Conservation (phyloP, 805 yeast species). For the Tetrapisispora iriomotensis region DNA sequence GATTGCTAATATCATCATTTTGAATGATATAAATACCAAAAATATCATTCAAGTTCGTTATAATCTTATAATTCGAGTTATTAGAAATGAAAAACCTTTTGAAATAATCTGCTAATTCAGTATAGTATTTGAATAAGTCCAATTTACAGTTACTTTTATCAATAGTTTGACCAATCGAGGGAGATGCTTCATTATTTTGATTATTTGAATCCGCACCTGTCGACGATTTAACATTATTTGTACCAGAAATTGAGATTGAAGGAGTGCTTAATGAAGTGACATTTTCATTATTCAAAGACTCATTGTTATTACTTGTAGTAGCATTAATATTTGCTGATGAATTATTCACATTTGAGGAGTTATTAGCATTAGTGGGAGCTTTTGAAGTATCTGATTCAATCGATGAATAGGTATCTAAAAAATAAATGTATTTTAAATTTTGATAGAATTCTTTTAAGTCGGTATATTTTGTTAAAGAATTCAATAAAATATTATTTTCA, state of each 20-base stretch:
- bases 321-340: not conserved
- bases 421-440: conserved; percentile 24
- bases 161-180: not conserved
- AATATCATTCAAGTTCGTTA: conserved; percentile 20
- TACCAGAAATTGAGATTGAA: not conserved
- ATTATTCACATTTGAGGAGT: conserved; percentile 8
- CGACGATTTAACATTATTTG: conserved; percentile 1
- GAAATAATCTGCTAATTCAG: conserved; percentile 20
- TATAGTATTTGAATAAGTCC: conserved; percentile 28
- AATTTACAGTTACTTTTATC: conserved; percentile 12
- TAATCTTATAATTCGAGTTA: conserved; percentile 11
- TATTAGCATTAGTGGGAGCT: not conserved
- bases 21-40: conserved; percentile 23
- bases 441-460: conserved; percentile 26
- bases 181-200: not conserved
- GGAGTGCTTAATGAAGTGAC: not conserved
- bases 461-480: conserved; percentile 20
- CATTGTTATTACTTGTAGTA: too few relatives aligned
- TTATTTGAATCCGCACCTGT: not conserved
- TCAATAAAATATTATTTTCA: conserved; percentile 22
- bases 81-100: conserved; percentile 14
- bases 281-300: too few relatives aligned
- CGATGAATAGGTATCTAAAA: conserved; percentile 26
- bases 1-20: conserved; percentile 1
- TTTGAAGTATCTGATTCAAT: conserved; percentile 17